Percentiles rank a stretch among this genome's conserved stretches.
Evolutionary conservation across 2,329 filamentous ascomycete species (phyloP).

Genomic region (Xylogone sp.): DNA sequence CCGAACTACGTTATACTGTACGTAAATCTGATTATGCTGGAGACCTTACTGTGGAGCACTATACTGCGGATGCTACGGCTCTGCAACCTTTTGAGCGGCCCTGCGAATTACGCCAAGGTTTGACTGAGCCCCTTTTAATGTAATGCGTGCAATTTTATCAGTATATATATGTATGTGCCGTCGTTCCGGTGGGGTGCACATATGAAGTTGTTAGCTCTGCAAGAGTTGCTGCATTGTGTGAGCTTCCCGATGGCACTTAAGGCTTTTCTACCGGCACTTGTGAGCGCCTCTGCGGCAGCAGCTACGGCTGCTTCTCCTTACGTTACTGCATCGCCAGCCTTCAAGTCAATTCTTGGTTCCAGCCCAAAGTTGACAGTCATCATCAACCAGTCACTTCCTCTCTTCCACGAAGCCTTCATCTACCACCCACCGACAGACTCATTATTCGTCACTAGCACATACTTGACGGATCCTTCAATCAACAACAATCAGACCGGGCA

Average conservation of each 20-base stretch:
- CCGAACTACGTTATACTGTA: too few species aligned
- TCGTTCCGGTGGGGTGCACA: too few species aligned
- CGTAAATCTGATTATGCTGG: too few species aligned
- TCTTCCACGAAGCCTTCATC: neutral
- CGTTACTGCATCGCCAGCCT: neutral
- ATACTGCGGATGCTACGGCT: too few species aligned
- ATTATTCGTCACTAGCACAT: neutral
- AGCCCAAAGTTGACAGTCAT: neutral
- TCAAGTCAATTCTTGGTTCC: neutral
- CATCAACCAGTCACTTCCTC: neutral
- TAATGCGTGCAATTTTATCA: too few species aligned
- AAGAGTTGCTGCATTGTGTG: too few species aligned
- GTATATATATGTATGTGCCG: too few species aligned
- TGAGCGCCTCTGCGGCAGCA: neutral
- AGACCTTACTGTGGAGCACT: too few species aligned
- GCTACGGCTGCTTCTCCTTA: neutral
- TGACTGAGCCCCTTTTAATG: too few species aligned
- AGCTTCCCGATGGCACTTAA: neutral
- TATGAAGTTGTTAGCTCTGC: too few species aligned
- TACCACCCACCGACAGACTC: neutral
- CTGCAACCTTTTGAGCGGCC: too few species aligned
- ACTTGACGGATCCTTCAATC: neutral
- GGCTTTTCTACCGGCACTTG: neutral
- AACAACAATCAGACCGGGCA: neutral
- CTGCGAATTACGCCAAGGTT: too few species aligned